phyloP scores from a whole-genome alignment of 2,329 filamentous ascomycete genomes.

The Aureobasidium sp. region DNA sequence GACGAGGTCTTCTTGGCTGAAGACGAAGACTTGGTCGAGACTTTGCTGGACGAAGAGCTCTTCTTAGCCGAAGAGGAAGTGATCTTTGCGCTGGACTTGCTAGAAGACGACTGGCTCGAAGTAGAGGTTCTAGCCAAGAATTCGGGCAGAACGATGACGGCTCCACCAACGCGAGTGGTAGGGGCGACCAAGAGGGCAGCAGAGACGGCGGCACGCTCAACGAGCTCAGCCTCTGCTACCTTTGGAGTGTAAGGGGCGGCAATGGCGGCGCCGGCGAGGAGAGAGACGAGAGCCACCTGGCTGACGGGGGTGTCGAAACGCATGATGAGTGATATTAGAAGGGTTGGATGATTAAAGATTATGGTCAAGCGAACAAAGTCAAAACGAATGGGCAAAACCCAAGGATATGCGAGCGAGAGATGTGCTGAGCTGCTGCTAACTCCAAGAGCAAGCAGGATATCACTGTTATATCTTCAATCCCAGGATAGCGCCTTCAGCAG shows the following conservation, averaged over 20 bases:
- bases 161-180: slow-evolving; percentile 10
- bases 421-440: slow-evolving; percentile 9
- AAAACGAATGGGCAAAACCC: neutral
- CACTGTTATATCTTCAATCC: neutral
- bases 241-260: slow-evolving; percentile 1
- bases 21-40: slow-evolving; percentile 1
- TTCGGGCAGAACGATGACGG: neutral
- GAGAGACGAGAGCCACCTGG: slow-evolving; percentile 13
- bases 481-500: neutral
- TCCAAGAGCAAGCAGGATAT: neutral
- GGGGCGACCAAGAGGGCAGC: neutral
- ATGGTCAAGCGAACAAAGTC: neutral
- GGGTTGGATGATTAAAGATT: neutral
- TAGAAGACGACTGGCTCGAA: neutral
- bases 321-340: neutral
- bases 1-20: neutral
- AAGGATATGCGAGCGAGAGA: neutral
- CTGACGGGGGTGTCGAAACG: slow-evolving; percentile 12
- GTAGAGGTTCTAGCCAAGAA: slow-evolving; percentile 1
- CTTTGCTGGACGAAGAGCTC: neutral
- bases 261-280: slow-evolving; percentile 6
- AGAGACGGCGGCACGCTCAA: neutral
- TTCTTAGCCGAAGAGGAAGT: slow-evolving; percentile 5
- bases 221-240: neutral
- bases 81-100: slow-evolving; percentile 2